Conservation (phyloP, 83 land plant genomes). For the Picea mariana region DNA sequence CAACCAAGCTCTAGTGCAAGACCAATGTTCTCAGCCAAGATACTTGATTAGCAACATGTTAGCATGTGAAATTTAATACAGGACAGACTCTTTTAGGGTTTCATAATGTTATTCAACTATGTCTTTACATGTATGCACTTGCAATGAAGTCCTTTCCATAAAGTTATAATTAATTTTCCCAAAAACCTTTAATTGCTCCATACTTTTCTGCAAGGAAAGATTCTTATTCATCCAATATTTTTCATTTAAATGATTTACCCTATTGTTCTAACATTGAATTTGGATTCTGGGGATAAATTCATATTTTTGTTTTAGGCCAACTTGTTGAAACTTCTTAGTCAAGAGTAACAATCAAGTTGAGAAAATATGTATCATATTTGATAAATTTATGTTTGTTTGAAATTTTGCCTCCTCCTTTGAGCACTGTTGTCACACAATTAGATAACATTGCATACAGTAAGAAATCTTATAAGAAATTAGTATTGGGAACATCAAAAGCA, state of each 20-base stretch:
- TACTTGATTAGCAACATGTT: slow-evolving; percentile 31
- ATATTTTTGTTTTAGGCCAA: not conserved
- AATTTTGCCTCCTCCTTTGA: not conserved
- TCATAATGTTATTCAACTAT: not conserved
- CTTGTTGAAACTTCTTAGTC: not conserved
- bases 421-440: not conserved
- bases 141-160: not conserved
- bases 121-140: not conserved
- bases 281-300: not conserved
- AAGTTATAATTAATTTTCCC: not conserved
- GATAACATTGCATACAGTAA: not conserved
- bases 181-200: not conserved
- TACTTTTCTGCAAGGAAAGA: not conserved
- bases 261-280: not conserved
- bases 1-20: slow-evolving; percentile 29
- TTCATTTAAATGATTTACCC: not conserved
- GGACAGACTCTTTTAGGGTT: slow-evolving; percentile 1
- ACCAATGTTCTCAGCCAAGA: slow-evolving; percentile 23
- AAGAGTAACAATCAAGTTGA: not conserved
- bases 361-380: not conserved
- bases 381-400: not conserved
- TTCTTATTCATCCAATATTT: not conserved
- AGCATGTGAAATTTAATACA: slow-evolving; percentile 32
- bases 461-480: not conserved
- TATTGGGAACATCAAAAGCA: too few species aligned